A percentile compares a stretch with the other conserved stretches of the same genome.
Evolutionary conservation across 202 grass and related monocot species (phyloP).

Genomic region (Panicum virgatum): DNA sequence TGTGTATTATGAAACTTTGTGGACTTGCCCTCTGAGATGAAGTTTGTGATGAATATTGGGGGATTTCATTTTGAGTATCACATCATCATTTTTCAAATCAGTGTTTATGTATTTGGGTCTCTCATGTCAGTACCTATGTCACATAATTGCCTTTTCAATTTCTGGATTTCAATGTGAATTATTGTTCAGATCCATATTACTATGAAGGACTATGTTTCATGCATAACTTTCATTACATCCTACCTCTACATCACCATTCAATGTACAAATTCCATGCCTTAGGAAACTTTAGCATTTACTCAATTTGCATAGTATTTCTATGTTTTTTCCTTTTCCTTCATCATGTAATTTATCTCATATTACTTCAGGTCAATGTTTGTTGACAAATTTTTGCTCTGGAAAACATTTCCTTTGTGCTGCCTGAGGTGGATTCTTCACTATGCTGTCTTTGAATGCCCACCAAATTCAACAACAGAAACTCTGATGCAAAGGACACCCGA

Average conservation of each 20-base stretch:
- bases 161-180: conserved; percentile 8
- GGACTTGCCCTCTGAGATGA: not conserved
- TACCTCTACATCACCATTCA: conserved; percentile 5
- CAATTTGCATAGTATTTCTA: conserved; percentile 5
- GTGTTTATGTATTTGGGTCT: conserved; percentile 4
- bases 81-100: not conserved
- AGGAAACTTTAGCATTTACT: conserved; percentile 1
- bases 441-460: conserved; percentile 81
- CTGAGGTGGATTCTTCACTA: conserved; percentile 98
- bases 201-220: not conserved
- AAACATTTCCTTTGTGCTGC: conserved; percentile 92
- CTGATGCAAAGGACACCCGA: conserved; percentile 54
- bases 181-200: conserved; percentile 11
- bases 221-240: not conserved
- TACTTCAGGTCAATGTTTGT: conserved; percentile 75
- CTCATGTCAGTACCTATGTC: conserved; percentile 6
- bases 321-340: conserved; percentile 18
- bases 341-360: conserved; percentile 31
- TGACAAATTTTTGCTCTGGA: conserved; percentile 93
- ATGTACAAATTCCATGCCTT: not conserved
- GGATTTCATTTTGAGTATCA: conserved; percentile 14
- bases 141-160: conserved; percentile 15
- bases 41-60: conserved; percentile 9
- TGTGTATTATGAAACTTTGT: not conserved
- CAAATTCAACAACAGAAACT: conserved; percentile 46